Conservation (phyloP, 257 asterid species). For the Jacaranda copaia region DNA sequence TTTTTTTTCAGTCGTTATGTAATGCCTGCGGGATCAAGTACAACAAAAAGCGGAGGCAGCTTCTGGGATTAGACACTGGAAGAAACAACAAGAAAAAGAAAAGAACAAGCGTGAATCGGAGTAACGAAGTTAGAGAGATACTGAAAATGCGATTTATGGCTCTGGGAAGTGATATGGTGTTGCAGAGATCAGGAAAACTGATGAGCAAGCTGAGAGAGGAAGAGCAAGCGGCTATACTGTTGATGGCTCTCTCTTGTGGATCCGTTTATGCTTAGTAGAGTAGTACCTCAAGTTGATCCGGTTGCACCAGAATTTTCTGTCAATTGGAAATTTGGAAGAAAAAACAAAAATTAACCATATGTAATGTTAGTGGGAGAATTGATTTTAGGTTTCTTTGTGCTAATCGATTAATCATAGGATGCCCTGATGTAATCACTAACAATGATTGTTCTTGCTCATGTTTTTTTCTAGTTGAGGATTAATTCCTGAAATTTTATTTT, state of each 20-base stretch:
- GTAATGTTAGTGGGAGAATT: constrained; percentile 30
- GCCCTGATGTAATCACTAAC: constrained; percentile 48
- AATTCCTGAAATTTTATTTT: background rate
- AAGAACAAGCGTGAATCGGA: constrained; percentile 43
- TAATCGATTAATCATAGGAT: constrained; percentile 26
- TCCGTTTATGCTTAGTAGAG: constrained; percentile 59
- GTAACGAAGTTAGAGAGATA: constrained; percentile 45
- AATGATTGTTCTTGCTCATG: constrained; percentile 40
- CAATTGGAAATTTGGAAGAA: background rate
- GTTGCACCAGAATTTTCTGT: constrained; percentile 37
- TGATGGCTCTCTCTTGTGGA: constrained; percentile 91
- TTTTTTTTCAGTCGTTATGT: constrained; percentile 66
- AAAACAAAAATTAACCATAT: constrained; percentile 33
- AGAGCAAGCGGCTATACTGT: constrained; percentile 80
- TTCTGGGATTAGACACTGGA: constrained; percentile 60
- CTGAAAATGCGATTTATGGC: constrained; percentile 68
- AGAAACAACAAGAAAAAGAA: constrained; percentile 55
- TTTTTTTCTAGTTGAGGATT: constrained; percentile 30
- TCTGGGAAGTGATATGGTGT: constrained; percentile 52
- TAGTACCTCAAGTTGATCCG: constrained; percentile 35
- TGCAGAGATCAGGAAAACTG: constrained; percentile 60
- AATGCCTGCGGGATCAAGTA: constrained; percentile 96
- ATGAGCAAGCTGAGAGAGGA: constrained; percentile 76
- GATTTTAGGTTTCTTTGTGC: constrained; percentile 15
- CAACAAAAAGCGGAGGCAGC: constrained; percentile 83